Evolutionary conservation across 768 basidiomycete species (phyloP).

Genomic region (Suillus ampliporus): DNA sequence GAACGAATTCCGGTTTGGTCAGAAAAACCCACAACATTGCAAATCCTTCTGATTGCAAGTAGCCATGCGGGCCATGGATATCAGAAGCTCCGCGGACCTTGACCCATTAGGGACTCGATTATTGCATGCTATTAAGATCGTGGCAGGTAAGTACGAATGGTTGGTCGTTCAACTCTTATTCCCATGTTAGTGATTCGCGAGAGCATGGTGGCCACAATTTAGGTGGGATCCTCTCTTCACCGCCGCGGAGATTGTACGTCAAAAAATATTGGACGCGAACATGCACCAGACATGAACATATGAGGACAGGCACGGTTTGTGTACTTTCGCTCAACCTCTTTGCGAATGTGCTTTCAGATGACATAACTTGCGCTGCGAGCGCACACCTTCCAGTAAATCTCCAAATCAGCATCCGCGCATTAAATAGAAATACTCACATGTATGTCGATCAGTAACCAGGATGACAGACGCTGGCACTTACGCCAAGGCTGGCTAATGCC

Average conservation of each 20-base stretch:
- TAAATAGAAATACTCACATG: not conserved
- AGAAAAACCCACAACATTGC: not conserved
- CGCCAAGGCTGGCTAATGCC: no score
- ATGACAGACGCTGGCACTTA: not conserved
- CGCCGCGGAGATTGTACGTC: no score
- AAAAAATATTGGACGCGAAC: no score
- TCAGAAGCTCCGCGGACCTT: not conserved
- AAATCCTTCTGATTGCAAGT: not conserved
- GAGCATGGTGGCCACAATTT: not conserved
- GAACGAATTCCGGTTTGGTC: not conserved
- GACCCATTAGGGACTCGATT: not conserved
- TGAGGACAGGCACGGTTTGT: not conserved
- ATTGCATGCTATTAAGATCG: not conserved
- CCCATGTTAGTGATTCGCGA: not conserved
- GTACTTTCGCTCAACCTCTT: not conserved
- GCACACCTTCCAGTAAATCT: not conserved
- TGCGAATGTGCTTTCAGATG: not conserved
- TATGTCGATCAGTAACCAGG: not conserved
- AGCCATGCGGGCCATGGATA: no score
- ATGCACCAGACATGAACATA: not conserved
- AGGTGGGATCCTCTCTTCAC: not conserved
- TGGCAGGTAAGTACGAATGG: not conserved
- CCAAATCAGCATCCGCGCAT: no score
- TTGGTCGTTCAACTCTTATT: not conserved
- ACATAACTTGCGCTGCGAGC: not conserved